phyloP scores from a whole-genome alignment of 257 asterid species.

The Mentha longifolia region DNA sequence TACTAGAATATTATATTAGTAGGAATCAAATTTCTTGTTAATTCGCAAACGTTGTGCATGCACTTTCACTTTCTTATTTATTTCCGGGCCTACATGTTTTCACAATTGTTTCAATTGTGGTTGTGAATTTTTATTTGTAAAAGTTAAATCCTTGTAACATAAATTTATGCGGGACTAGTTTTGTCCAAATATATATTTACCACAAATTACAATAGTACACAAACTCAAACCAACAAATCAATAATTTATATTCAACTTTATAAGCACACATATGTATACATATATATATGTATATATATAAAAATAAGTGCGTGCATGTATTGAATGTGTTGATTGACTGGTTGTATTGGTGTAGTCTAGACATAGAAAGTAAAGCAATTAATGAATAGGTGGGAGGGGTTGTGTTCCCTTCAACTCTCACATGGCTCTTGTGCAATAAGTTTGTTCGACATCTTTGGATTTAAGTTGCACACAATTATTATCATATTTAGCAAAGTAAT shows the following conservation, averaged over 20 bases:
- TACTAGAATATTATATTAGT: too few species aligned
- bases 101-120: too few species aligned
- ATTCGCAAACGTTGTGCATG: not conserved
- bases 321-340: not conserved
- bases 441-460: slow-evolving; percentile 24
- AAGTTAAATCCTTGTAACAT: too few species aligned
- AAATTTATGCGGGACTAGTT: too few species aligned
- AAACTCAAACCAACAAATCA: too few species aligned
- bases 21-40: not conserved
- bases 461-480: slow-evolving; percentile 23
- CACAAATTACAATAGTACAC: too few species aligned
- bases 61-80: too few species aligned
- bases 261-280: not conserved
- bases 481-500: slow-evolving; percentile 32
- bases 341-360: not conserved
- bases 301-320: not conserved
- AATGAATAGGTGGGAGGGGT: slow-evolving; percentile 21
- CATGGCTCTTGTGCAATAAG: slow-evolving; percentile 37
- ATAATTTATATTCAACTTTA: not conserved
- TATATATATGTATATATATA: too few species aligned
- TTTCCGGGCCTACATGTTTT: too few species aligned
- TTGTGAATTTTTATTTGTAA: too few species aligned
- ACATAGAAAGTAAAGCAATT: slow-evolving; percentile 5
- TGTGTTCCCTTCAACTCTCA: slow-evolving; percentile 14
- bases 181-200: too few species aligned